Conservation (phyloP, 2,329 filamentous ascomycete species). For the Alternaria triticimaculans region DNA sequence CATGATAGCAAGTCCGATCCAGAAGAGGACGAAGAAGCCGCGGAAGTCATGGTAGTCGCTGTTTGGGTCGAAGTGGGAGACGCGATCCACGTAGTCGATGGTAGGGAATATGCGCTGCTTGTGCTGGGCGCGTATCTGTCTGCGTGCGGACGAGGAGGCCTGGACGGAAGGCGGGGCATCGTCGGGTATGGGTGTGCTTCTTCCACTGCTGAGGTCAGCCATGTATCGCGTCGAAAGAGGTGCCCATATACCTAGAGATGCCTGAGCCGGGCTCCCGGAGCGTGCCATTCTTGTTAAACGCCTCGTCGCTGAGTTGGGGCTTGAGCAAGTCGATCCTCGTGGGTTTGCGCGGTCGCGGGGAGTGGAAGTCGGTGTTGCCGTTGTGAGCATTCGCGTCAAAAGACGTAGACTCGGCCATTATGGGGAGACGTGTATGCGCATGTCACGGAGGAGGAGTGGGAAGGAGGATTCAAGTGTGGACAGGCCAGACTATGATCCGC, state of each 20-base stretch:
- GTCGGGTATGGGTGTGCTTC: constrained; percentile 80
- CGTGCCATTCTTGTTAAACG: constrained; percentile 30
- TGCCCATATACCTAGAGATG: constrained; percentile 59
- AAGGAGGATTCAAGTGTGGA: constrained; percentile 26
- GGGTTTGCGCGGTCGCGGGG: constrained; percentile 48
- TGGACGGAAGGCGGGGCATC: constrained; percentile 94
- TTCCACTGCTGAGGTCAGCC: constrained; percentile 65
- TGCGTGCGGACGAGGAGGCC: constrained; percentile 82
- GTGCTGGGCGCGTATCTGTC: constrained; percentile 80
- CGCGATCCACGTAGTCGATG: constrained; percentile 85
- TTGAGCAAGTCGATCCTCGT: constrained; percentile 44
- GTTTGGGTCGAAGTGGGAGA: constrained; percentile 93
- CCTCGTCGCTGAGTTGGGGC: constrained; percentile 43
- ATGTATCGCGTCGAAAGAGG: constrained; percentile 50
- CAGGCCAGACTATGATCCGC: constrained; percentile 40
- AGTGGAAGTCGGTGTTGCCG: constrained; percentile 34
- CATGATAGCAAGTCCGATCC: constrained; percentile 97
- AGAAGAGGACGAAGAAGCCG: constrained; percentile 98
- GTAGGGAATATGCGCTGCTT: constrained; percentile 88
- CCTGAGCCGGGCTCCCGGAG: constrained; percentile 37
- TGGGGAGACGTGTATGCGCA: constrained; percentile 23
- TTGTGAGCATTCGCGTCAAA: constrained; percentile 31
- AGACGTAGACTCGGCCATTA: constrained; percentile 45
- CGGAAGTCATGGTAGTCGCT: constrained; percentile 94
- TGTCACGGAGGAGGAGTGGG: constrained; percentile 22